Percentiles rank a stretch among this genome's conserved stretches.
Conservation (phyloP, 768 basidiomycete genomes). For the Coprinellus aureogranulatus region DNA sequence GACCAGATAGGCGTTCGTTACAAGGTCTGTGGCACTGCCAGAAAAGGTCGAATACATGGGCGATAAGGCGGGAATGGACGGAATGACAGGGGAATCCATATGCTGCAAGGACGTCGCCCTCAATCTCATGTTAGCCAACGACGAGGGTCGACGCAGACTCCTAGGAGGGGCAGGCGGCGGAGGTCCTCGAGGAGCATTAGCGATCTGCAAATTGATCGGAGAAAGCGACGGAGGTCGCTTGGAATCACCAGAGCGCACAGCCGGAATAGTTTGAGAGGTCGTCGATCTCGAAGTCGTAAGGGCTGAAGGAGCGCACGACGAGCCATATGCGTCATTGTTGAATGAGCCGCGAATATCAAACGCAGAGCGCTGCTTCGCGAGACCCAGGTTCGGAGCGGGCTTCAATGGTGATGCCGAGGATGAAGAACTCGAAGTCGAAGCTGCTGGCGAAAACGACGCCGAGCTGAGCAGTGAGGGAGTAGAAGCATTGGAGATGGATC, state of each 20-base stretch:
- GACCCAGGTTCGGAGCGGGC: background rate
- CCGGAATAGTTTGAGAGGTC: background rate
- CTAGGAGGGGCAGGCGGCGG: background rate
- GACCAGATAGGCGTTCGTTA: too few species aligned
- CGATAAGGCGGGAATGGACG: constrained; percentile 11
- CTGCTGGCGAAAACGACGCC: constrained; percentile 11
- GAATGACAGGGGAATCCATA: constrained; percentile 3
- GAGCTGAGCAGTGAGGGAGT: constrained; percentile 13
- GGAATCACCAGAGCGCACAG: background rate
- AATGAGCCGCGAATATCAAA: background rate
- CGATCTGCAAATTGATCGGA: constrained; percentile 4
- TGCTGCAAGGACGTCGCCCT: constrained; percentile 5
- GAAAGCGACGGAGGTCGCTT: background rate
- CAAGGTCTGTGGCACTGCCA: too few species aligned
- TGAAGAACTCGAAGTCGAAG: background rate
- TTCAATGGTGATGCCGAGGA: background rate
- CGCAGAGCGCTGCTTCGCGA: background rate
- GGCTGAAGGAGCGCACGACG: too few species aligned
- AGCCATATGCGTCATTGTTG: background rate
- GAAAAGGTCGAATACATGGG: too few species aligned
- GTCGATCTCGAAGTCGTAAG: background rate
- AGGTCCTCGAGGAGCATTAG: background rate
- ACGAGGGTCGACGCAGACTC: constrained; percentile 14
- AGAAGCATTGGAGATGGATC: background rate
- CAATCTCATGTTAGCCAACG: constrained; percentile 15